Evolutionary conservation across 129 eudicot species (phyloP).

Genomic region (Flaveria brownii): DNA sequence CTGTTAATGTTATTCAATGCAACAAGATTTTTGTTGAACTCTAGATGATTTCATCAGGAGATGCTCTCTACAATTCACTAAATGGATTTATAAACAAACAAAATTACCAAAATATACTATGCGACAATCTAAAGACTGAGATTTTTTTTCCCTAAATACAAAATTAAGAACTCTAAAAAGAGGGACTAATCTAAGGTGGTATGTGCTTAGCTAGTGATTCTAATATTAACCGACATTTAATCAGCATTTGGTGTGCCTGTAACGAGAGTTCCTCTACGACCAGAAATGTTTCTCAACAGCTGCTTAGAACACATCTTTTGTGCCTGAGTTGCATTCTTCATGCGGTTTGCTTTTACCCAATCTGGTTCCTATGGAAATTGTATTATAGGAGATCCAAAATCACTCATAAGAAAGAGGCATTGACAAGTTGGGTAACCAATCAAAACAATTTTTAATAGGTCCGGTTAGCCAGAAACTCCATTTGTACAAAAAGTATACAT

Average conservation of each 20-base stretch:
- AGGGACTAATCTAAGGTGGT: slow-evolving; percentile 20
- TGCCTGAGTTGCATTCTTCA: slow-evolving; percentile 86
- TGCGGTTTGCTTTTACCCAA: slow-evolving; percentile 90
- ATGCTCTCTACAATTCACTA: too few species aligned
- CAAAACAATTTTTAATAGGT: neutral
- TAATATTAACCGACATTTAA: slow-evolving; percentile 13
- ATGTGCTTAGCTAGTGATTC: neutral
- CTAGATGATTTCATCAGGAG: neutral
- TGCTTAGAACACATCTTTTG: slow-evolving; percentile 77
- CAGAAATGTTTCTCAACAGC: slow-evolving; percentile 73
- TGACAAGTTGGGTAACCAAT: neutral
- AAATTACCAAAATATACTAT: neutral
- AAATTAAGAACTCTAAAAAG: slow-evolving; percentile 1
- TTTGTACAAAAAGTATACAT: neutral
- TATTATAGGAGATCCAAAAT: neutral
- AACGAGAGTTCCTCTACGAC: slow-evolving; percentile 37
- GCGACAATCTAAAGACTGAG: slow-evolving; percentile 8
- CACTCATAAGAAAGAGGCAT: neutral
- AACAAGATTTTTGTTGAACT: slow-evolving; percentile 22
- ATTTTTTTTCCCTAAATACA: slow-evolving; percentile 14
- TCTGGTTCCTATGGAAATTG: slow-evolving; percentile 70
- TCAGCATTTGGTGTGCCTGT: slow-evolving; percentile 5
- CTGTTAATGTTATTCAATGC: neutral
- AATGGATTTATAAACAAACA: slow-evolving; percentile 9
- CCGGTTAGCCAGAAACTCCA: neutral